These are phyloP conservation scores for Paraglomus occultum DNA, from an alignment of 192 early-diverging fungal species.

Conservation along the genomic window DNA sequence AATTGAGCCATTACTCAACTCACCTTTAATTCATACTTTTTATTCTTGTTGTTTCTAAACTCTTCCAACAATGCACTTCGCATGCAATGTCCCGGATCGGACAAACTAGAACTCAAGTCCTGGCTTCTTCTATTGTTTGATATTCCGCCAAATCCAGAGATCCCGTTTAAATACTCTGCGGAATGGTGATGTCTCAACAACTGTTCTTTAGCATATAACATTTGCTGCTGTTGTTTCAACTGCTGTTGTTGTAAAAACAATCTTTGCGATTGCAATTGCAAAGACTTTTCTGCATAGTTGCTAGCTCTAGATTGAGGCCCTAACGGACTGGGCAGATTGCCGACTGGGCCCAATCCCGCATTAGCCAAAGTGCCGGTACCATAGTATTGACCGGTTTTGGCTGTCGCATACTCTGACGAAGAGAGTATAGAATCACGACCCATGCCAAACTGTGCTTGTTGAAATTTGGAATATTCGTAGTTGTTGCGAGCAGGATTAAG, in stretches of 20 bases:
- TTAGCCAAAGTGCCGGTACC: constrained; percentile 28
- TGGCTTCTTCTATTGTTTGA: constrained; percentile 31
- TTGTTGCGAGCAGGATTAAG: constrained; percentile 27
- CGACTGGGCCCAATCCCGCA: constrained; percentile 32
- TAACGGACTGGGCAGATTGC: constrained; percentile 34
- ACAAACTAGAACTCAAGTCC: constrained; percentile 35
- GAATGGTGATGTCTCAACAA: constrained; percentile 49
- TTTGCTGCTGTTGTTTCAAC: constrained; percentile 41
- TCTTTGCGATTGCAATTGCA: constrained; percentile 52
- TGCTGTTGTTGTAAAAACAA: constrained; percentile 47
- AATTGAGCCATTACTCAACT: background rate
- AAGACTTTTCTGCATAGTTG: constrained; percentile 46
- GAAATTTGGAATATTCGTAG: constrained; percentile 44
- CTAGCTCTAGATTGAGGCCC: constrained; percentile 26
- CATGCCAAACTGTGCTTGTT: constrained; percentile 39
- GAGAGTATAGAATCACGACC: constrained; percentile 30
- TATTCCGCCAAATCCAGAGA: constrained; percentile 31
- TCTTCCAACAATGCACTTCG: constrained; percentile 92
- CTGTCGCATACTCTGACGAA: constrained; percentile 30
- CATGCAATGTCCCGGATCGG: constrained; percentile 58
- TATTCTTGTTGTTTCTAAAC: constrained; percentile 95
- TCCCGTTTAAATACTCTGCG: constrained; percentile 32
- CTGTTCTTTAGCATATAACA: constrained; percentile 48
- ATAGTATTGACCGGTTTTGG: constrained; percentile 30
- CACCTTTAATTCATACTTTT: constrained; percentile 92